A percentile compares a stretch with the other conserved stretches of the same genome.
Conservation (phyloP, 1,284 basidiomycete genomes). For the Limonomyces culmigenus region DNA sequence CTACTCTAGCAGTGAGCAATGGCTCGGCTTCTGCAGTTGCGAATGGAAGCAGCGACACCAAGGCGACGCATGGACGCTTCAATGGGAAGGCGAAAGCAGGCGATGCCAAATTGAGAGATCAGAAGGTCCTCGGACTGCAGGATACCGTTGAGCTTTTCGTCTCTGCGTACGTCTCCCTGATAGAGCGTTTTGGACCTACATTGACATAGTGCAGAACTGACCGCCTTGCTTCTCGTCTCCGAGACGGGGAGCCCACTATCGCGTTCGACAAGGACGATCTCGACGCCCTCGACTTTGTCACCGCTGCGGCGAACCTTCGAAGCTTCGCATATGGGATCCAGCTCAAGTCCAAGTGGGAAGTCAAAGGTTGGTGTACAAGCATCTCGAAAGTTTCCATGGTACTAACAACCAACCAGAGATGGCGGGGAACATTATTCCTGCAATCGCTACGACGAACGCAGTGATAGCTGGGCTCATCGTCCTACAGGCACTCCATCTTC, state of each 20-base stretch:
- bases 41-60: conserved; percentile 13
- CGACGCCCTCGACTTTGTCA: conserved; percentile 92
- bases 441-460: conserved; percentile 97
- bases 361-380: conserved; percentile 58
- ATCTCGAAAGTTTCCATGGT: neutral
- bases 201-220: conserved; percentile 47
- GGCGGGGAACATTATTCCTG: conserved; percentile 98
- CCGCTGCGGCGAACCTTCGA: conserved; percentile 85
- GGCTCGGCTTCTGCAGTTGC: conserved; percentile 9
- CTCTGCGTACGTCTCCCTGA: conserved; percentile 43
- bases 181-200: too few relatives aligned
- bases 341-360: conserved; percentile 85
- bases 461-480: conserved; percentile 92
- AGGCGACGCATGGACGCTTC: conserved; percentile 1
- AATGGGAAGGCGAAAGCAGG: conserved; percentile 10
- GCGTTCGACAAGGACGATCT: conserved; percentile 98
- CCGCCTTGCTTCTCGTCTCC: conserved; percentile 60
- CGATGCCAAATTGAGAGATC: conserved; percentile 53
- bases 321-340: conserved; percentile 83
- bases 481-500: conserved; percentile 76
- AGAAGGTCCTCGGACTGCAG: conserved; percentile 53
- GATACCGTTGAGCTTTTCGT: conserved; percentile 76
- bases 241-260: conserved; percentile 60
- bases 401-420: conserved; percentile 51
- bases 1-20: conserved; percentile 8